These are phyloP conservation scores for Exophiala alcalophila DNA, from an alignment of 2,329 filamentous ascomycete species.

Conservation along the genomic window DNA sequence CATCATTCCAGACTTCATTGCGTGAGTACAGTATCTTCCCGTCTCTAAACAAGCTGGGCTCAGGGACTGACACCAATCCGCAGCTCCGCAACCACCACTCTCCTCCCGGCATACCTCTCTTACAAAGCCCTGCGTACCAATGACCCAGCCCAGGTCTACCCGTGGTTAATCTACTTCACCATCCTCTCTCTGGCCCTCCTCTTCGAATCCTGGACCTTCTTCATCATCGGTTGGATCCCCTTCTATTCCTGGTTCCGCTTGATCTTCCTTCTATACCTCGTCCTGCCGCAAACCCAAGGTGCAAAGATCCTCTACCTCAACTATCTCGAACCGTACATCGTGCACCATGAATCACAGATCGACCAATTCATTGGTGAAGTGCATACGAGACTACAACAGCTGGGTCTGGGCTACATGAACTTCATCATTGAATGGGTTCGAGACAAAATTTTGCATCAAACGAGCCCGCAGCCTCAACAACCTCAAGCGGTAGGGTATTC, in stretches of 20 bases:
- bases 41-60: constrained; percentile 11
- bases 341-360: constrained; percentile 81
- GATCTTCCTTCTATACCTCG: constrained; percentile 84
- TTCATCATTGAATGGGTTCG: constrained; percentile 68
- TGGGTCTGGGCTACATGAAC: constrained; percentile 73
- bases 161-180: constrained; percentile 99
- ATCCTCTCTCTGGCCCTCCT: constrained; percentile 78
- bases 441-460: constrained; percentile 74
- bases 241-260: constrained; percentile 93
- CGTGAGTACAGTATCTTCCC: constrained; percentile 55
- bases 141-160: constrained; percentile 82
- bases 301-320: constrained; percentile 80
- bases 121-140: constrained; percentile 96
- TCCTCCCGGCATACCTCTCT: constrained; percentile 93
- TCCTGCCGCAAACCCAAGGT: constrained; percentile 96
- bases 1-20: constrained; percentile 72
- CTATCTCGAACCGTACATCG: constrained; percentile 82
- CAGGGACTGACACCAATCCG: constrained; percentile 4
- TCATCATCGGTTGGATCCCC: constrained; percentile 84
- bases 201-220: constrained; percentile 82
- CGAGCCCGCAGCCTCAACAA: constrained; percentile 54
- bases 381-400: constrained; percentile 73
- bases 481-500: constrained; percentile 35
- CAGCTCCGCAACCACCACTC: constrained; percentile 81
- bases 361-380: constrained; percentile 81